Conservation (phyloP, 1,139 yeast genomes). For the Candida tropicalis region DNA sequence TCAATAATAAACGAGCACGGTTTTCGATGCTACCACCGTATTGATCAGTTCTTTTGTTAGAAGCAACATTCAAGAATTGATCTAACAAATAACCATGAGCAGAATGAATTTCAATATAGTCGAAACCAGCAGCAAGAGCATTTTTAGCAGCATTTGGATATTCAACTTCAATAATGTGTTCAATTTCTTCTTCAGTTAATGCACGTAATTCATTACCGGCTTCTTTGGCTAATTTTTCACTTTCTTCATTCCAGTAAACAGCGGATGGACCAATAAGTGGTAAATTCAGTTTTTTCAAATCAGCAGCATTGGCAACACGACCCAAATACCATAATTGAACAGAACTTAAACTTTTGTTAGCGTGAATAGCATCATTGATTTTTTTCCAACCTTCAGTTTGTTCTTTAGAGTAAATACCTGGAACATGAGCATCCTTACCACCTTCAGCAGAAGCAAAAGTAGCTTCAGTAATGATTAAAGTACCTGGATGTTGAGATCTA, state of each 20-base stretch:
- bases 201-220: slow-evolving; percentile 39
- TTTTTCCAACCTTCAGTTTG: slow-evolving; percentile 56
- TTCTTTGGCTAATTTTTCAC: slow-evolving; percentile 29
- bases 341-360: slow-evolving; percentile 50
- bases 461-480: slow-evolving; percentile 51
- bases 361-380: slow-evolving; percentile 53
- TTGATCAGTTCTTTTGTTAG: slow-evolving; percentile 48
- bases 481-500: slow-evolving; percentile 56
- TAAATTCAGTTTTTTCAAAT: slow-evolving; percentile 36
- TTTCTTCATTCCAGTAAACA: slow-evolving; percentile 22
- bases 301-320: slow-evolving; percentile 48
- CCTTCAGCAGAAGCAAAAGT: slow-evolving; percentile 28
- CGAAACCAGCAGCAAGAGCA: slow-evolving; percentile 64
- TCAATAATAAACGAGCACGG: slow-evolving; percentile 58
- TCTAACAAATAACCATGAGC: slow-evolving; percentile 73
- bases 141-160: slow-evolving; percentile 48
- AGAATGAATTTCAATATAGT: slow-evolving; percentile 66
- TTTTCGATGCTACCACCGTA: slow-evolving; percentile 56
- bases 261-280: slow-evolving; percentile 29
- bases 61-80: slow-evolving; percentile 49
- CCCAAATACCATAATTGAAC: slow-evolving; percentile 68
- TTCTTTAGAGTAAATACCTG: slow-evolving; percentile 55
- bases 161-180: slow-evolving; percentile 32
- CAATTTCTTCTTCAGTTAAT: slow-evolving; percentile 46
- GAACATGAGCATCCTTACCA: slow-evolving; percentile 45